Evolutionary conservation across 2,329 filamentous ascomycete species (phyloP), one percentile per base, ranked within the genome.

Genomic region (Nigrospora oryzae): DNA sequence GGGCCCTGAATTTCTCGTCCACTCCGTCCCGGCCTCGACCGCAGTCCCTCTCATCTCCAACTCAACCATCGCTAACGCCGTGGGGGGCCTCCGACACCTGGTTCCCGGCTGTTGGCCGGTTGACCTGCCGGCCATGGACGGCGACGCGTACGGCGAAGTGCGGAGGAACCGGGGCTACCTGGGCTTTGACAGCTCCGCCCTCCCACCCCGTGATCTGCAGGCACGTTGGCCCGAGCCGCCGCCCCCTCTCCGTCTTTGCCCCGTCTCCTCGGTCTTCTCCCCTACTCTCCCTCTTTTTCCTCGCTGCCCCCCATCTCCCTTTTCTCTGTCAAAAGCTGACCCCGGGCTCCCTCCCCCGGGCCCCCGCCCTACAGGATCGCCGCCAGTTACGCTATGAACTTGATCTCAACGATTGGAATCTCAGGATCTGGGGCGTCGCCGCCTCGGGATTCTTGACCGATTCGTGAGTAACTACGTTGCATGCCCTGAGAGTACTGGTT

Each of bases 361-460:
- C 23, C 23, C 23, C 23, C 5, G 23, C 23, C 23, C 5, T 13
- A 38, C 51, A 75, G 71, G 72, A 75, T 55, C 71, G 73, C 41
- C 64, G 67, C 45, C 73, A 75, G 51, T 52, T 76, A 33, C 68
- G 72, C 47, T 75, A 74, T 53, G 72, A 75, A 52, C 66, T 76
- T 33, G 72, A 76, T 48, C 60, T 76, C 15, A 76, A 76, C 53
- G 69, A 70, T 1, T 76, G 72, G 72, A 76, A 75, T 53, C 56
- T 75, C 42, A 65, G 73, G 36, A 75, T 75, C 37, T 75, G 72
- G 72, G 71, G 68, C 3, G 72, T 76, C 30, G 71, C 72, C n/a
- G 73, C 73, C 38, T 75, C 73, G 0, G 73, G 73, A 10, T 76
- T 75, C 49, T 60, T 76, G 17, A 75, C 73, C 31, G 73, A 75